phyloP scores from a whole-genome alignment of 106 monocot species.

The Allium sativum region DNA sequence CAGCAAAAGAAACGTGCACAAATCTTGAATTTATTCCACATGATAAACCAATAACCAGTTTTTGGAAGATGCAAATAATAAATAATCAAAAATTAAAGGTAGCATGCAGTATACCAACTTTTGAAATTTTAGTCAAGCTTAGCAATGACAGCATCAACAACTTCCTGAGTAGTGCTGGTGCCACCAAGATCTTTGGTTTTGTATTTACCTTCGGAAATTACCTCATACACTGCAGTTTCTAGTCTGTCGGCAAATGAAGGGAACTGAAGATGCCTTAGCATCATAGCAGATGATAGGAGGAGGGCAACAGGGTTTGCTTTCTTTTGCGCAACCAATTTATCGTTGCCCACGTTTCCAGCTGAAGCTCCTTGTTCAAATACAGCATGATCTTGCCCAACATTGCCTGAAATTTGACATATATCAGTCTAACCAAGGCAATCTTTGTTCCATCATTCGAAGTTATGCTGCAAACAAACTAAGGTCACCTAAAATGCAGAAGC shows the following conservation, averaged over 20 bases:
- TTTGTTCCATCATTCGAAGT: too few relatives aligned
- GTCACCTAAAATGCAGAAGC: too few relatives aligned
- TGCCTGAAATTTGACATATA: not conserved
- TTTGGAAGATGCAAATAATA: too few relatives aligned
- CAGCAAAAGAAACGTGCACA: too few relatives aligned
- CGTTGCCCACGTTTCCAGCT: conserved; percentile 18
- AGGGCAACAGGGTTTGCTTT: conserved; percentile 13
- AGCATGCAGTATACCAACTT: too few relatives aligned
- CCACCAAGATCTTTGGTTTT: conserved; percentile 16
- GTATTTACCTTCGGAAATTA: conserved; percentile 13
- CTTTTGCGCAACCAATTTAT: conserved; percentile 10
- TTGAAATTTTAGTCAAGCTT: not conserved
- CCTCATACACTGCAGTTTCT: conserved; percentile 8
- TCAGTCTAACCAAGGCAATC: too few relatives aligned
- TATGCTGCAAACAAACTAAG: too few relatives aligned
- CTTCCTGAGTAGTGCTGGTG: conserved; percentile 10
- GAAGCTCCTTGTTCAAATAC: conserved; percentile 19
- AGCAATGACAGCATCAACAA: conserved; percentile 11
- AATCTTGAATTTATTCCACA: too few relatives aligned
- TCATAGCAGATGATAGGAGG: conserved; percentile 17
- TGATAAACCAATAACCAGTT: too few relatives aligned
- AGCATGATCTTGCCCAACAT: conserved; percentile 10
- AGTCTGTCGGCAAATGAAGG: conserved; percentile 3
- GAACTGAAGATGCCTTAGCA: conserved; percentile 2
- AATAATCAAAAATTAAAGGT: too few relatives aligned